A percentile compares a stretch with the other conserved stretches of the same genome.
phyloP scores from a whole-genome alignment of 805 yeast genomes.

The Saturnispora besseyi region DNA sequence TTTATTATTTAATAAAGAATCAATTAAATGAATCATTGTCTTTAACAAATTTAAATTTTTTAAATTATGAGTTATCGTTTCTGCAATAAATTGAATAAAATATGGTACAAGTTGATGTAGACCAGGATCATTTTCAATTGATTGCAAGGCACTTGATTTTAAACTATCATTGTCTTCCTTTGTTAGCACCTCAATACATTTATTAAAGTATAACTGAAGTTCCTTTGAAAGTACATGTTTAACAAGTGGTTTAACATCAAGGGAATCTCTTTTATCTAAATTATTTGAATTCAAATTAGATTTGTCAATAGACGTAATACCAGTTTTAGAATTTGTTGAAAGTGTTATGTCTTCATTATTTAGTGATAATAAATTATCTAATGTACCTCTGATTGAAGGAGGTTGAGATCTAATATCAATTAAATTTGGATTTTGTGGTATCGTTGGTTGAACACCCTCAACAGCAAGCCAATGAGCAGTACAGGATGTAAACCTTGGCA shows the following conservation, averaged over 20 bases:
- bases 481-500: slow-evolving; percentile 85
- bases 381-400: slow-evolving; percentile 77
- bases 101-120: slow-evolving; percentile 94
- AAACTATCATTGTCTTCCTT: slow-evolving; percentile 40
- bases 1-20: slow-evolving; percentile 73
- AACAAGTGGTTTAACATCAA: slow-evolving; percentile 76
- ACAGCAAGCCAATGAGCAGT: slow-evolving; percentile 97
- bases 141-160: slow-evolving; percentile 72
- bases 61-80: slow-evolving; percentile 83
- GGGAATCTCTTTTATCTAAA: slow-evolving; percentile 32
- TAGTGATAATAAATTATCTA: slow-evolving; percentile 48
- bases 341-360: slow-evolving; percentile 35
- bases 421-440: slow-evolving; percentile 89
- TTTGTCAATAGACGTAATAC: slow-evolving; percentile 23
- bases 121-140: slow-evolving; percentile 88
- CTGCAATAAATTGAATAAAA: slow-evolving; percentile 92
- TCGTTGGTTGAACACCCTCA: slow-evolving; percentile 97
- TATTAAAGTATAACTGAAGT: slow-evolving; percentile 86
- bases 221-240: slow-evolving; percentile 94
- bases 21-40: slow-evolving; percentile 82
- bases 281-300: slow-evolving; percentile 9
- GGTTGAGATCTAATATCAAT: slow-evolving; percentile 71
- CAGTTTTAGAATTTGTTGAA: slow-evolving; percentile 23
- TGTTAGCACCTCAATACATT: slow-evolving; percentile 71
- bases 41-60: slow-evolving; percentile 60